Conservation (phyloP, 2,329 filamentous ascomycete species). For the Aaosphaeria pasadenensis region DNA sequence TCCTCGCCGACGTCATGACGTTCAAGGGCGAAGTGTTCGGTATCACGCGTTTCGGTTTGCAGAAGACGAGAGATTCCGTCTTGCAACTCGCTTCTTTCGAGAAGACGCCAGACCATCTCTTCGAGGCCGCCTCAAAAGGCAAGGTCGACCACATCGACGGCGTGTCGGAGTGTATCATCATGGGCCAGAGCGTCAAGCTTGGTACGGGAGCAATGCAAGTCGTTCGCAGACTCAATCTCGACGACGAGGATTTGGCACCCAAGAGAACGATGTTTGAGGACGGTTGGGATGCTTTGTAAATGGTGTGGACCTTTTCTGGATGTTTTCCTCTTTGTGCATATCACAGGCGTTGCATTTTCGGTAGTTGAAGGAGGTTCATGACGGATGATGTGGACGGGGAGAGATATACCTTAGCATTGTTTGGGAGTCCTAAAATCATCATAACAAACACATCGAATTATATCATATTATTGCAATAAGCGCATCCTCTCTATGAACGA, state of each 20-base stretch:
- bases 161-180: constrained; percentile 95
- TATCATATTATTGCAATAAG: no score
- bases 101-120: constrained; percentile 96
- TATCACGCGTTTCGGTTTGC: constrained; percentile 92
- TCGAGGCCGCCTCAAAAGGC: constrained; percentile 88
- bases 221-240: constrained; percentile 62
- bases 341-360: no score
- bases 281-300: constrained; percentile 32
- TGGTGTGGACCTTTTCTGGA: not conserved
- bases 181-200: constrained; percentile 90
- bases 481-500: no score
- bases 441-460: no score
- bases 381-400: no score
- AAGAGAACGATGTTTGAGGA: constrained; percentile 36
- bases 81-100: constrained; percentile 94
- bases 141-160: constrained; percentile 91
- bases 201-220: constrained; percentile 93
- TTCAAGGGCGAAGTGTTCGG: constrained; percentile 97
- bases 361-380: no score
- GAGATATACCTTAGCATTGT: no score
- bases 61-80: constrained; percentile 94
- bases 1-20: constrained; percentile 97
- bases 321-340: no score
- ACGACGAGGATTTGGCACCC: constrained; percentile 14
- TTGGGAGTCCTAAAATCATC: no score